Evolutionary conservation across 1,139 yeast species (phyloP).

Genomic region (Trichomonascaceae sp.): DNA sequence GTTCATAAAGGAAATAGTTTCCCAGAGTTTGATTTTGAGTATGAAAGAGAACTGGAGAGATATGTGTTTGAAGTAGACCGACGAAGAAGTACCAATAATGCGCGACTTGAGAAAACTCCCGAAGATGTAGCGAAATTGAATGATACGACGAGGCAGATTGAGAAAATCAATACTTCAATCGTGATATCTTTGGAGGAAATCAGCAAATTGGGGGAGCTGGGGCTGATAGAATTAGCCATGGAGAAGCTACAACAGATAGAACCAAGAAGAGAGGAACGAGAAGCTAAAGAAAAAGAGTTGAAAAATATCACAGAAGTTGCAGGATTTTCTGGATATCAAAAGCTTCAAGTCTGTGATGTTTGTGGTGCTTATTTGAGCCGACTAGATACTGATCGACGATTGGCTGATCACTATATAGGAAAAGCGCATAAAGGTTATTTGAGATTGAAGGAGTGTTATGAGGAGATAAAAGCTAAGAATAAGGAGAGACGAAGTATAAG

Average conservation of each 20-base stretch:
- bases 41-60: conserved; percentile 46
- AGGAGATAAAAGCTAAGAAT: conserved; percentile 39
- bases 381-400: conserved; percentile 78
- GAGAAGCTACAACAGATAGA: conserved; percentile 29
- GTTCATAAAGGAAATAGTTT: conserved; percentile 51
- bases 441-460: conserved; percentile 60
- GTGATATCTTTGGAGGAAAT: conserved; percentile 70
- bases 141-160: conserved; percentile 59
- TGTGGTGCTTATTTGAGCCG: conserved; percentile 90
- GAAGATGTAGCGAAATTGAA: conserved; percentile 68
- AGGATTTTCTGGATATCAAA: conserved; percentile 85
- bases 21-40: conserved; percentile 68
- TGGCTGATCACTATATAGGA: conserved; percentile 90
- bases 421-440: conserved; percentile 81
- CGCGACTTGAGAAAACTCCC: conserved; percentile 66
- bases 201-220: conserved; percentile 45
- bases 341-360: conserved; percentile 80
- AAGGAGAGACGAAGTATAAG: background rate
- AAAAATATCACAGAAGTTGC: conserved; percentile 60
- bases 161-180: conserved; percentile 57
- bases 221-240: conserved; percentile 43
- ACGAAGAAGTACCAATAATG: conserved; percentile 58
- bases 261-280: conserved; percentile 30
- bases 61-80: conserved; percentile 64
- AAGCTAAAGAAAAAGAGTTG: conserved; percentile 43